Evolutionary conservation across 164 flowering plant genomes (phyloP).

Genomic region (Malania oleifera): DNA sequence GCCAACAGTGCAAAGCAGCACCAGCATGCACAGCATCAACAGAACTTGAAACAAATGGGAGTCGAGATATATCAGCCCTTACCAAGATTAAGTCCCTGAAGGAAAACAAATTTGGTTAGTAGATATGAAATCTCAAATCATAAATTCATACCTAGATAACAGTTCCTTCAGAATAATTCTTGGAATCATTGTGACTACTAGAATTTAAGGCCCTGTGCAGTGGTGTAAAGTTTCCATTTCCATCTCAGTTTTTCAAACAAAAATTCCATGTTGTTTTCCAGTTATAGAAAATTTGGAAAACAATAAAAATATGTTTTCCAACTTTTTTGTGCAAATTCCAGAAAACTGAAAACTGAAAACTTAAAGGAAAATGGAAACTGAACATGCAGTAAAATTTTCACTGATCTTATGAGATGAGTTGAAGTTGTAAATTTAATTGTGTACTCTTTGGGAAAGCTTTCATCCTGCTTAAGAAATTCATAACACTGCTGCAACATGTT

Average conservation of each 20-base stretch:
- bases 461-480: constrained; percentile 62
- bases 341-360: background rate
- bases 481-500: constrained; percentile 72
- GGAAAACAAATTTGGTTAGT: constrained; percentile 9
- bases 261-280: too few relatives aligned
- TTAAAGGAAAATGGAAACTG: too few relatives aligned
- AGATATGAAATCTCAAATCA: background rate
- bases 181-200: too few relatives aligned
- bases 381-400: background rate
- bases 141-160: too few relatives aligned
- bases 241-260: too few relatives aligned
- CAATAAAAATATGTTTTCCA: too few relatives aligned
- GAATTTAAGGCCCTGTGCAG: too few relatives aligned
- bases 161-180: too few relatives aligned
- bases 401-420: background rate
- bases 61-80: constrained; percentile 87
- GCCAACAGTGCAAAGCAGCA: constrained; percentile 96
- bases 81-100: constrained; percentile 64
- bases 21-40: constrained; percentile 96
- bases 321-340: background rate
- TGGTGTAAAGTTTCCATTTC: too few relatives aligned
- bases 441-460: constrained; percentile 67
- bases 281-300: too few relatives aligned
- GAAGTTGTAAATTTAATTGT: background rate
- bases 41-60: constrained; percentile 77